Base-by-base conservation (phyloP, 2,329 filamentous ascomycete genomes). In the Lachnellula subtilissima region DNA sequence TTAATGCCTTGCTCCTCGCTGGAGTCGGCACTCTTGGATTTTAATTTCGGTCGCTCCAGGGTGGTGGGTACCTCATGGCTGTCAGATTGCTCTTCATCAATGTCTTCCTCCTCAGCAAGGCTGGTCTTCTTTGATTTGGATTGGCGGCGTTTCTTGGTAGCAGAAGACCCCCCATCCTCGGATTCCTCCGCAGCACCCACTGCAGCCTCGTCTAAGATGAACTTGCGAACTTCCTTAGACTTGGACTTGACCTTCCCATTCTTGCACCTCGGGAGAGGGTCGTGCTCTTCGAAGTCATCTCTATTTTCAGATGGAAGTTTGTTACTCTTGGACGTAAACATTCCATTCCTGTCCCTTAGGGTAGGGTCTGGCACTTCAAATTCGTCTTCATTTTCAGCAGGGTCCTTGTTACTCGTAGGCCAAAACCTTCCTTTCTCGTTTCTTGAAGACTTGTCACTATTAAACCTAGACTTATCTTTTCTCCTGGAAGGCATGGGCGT, bases 1-100 rank as follows among this genome's bases (percentile, higher is more conserved):
- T 17, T 45, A 39, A 43, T 52, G 49, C 54, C 28, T 47, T 57
- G 46, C 22, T 54, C 39, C 15, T 52, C 48, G 23, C 35, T 9
- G 23, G 22, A 17, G 14, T 45, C 39, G 28, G 42, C 42, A 22
- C 42, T 22, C n/a, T 14, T 22, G 12, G 42, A 45, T 23, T 19
- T 23, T 22, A 19, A 19, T 0, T 23, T 9, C 12, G 42, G 7
- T 17, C 19, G 42, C 22, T 45, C 25, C 7, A 14, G 19, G 22
- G 42, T 32, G 28, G 9, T 17, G 15, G 37, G 8, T 15, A 17
- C 45, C 23, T 48, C 45, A 17, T n/a, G 22, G 19, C 12, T 7
- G 2, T 45, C 42, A 9, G 2, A 14, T 17, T 42, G 15, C 39
- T 42, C 39, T 11, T 12, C 42, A 11, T 17, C 19, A 11, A 22